Evolutionary conservation across 257 asterid species (phyloP), one percentile per base, ranked within the genome.

Genomic region (Catharanthus roseus): DNA sequence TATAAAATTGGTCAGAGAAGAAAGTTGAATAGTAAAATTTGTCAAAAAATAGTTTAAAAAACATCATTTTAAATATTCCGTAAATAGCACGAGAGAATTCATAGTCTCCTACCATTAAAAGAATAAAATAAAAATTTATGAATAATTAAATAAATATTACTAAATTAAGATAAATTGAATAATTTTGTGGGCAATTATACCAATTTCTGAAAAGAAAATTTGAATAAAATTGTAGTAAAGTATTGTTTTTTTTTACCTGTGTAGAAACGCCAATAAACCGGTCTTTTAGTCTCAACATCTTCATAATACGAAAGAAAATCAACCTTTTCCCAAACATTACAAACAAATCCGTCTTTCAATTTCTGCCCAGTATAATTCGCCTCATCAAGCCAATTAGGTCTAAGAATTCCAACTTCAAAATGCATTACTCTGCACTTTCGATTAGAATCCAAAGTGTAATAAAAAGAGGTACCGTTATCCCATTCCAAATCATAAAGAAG

Each of bases 291-390:
- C 33, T 18, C 83, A 3, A 87, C 90, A 79, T 87, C 93, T 68
- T 90, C 96, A n/a, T 90, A 90, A 44, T 88, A 90, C 80, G 79
- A 66, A 64, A 90, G 82, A 73, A 90, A 86, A 62, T 85, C 93
- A 8, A 74, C 93, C 61, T 90, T 90, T 45, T 83, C 84, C 97
- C 96, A 88, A n/a, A 84, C 89, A 79, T 90, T 85, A 57, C 97
- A 90, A 3, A 86, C 80, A 36, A 90, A 90, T 0, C 96, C 97
- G 58, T 90, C 96, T 76, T 57, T 76, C 39, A 54, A 55, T 61
- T 69, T 81, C 79, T 74, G 90, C 9, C 97, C 95, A 23, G 78
- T 47, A 78, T 82, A 90, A 0, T 39, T 84, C 5, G 89, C 96
- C 26, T 84, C 96, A 9, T 79, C 79, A 8, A 88, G 89, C 81